These are phyloP conservation scores for Nakazawaea holstii DNA, from an alignment of 805 yeast genomes.

Conservation along the genomic window DNA sequence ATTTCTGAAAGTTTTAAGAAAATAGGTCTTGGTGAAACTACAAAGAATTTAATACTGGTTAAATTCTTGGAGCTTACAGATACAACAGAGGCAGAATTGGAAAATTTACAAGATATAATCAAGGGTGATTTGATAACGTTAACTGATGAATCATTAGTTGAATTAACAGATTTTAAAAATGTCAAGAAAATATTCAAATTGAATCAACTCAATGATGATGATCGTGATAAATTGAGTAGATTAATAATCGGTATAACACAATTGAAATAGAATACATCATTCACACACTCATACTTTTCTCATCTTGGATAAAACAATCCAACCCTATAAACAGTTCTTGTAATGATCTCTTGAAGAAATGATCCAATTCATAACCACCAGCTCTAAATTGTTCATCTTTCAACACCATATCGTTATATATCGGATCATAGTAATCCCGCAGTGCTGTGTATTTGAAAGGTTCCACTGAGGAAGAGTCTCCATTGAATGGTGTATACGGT, in stretches of 20 bases:
- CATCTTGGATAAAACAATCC: background rate
- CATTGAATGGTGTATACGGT: conserved; percentile 94
- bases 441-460: conserved; percentile 40
- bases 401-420: conserved; percentile 30
- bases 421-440: conserved; percentile 55
- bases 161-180: conserved; percentile 27
- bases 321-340: conserved; percentile 67
- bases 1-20: conserved; percentile 64
- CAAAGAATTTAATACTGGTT: conserved; percentile 43
- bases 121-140: conserved; percentile 30
- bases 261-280: conserved; percentile 14
- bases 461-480: conserved; percentile 63
- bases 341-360: conserved; percentile 68
- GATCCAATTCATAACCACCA: conserved; percentile 74
- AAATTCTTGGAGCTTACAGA: conserved; percentile 28
- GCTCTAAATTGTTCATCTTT: conserved; percentile 68
- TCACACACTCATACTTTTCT: background rate
- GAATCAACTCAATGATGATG: conserved; percentile 14
- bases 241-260: conserved; percentile 22
- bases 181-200: conserved; percentile 23
- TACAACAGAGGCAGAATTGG: background rate
- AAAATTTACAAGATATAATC: conserved; percentile 18
- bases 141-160: conserved; percentile 24
- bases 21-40: conserved; percentile 59
- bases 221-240: conserved; percentile 17